Evolutionary conservation across 768 basidiomycete species (phyloP).

Genomic region (Boletus vinaceobasis): DNA sequence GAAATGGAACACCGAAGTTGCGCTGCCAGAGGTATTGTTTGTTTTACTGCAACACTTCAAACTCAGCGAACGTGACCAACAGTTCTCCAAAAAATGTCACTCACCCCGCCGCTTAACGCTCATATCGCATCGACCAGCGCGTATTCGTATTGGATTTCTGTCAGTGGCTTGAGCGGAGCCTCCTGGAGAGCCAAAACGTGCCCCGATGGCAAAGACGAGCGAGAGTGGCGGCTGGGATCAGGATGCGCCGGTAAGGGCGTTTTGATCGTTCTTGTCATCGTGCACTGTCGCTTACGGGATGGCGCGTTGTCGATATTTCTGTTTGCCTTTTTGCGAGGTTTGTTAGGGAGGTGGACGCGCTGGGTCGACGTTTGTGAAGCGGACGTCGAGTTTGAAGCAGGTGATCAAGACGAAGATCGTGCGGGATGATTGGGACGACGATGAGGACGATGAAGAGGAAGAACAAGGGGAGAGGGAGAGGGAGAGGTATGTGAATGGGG

Average conservation of each 20-base stretch:
- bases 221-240: constrained; percentile 19
- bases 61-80: constrained; percentile 19
- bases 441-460: constrained; percentile 37
- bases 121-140: neutral
- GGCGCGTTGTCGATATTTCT: neutral
- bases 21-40: too few species aligned
- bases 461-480: too few species aligned
- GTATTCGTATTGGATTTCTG: neutral
- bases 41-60: constrained; percentile 6
- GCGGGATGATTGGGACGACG: constrained; percentile 59
- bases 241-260: constrained; percentile 12
- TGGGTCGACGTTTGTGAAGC: neutral
- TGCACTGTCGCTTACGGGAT: constrained; percentile 13
- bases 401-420: constrained; percentile 14
- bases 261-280: neutral
- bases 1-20: too few species aligned
- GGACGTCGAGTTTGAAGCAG: constrained; percentile 1
- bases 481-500: neutral
- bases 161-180: neutral
- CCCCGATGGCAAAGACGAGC: constrained; percentile 12
- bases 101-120: neutral
- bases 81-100: neutral
- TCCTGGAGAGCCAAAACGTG: neutral
- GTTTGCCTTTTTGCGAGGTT: neutral
- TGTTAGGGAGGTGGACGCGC: constrained; percentile 4